Evolutionary conservation across 306 rosid genomes (phyloP).

Genomic region (Arachis stenosperma): DNA sequence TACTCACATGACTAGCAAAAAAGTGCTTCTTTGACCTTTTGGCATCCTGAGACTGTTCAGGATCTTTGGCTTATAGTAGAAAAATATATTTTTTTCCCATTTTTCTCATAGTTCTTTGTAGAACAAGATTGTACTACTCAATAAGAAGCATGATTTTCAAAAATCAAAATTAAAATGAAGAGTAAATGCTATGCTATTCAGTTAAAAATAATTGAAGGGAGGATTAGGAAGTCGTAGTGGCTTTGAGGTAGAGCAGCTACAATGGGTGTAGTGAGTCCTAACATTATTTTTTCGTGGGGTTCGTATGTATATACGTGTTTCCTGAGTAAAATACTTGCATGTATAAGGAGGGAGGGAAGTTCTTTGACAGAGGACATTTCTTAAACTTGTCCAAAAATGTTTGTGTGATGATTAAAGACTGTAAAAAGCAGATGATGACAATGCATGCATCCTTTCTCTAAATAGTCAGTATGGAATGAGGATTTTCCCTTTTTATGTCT

Average conservation of each 20-base stretch:
- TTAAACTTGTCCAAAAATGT: slow-evolving; percentile 6
- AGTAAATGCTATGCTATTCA: no score
- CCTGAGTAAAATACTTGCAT: no score
- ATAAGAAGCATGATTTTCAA: no score
- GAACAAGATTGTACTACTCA: not conserved
- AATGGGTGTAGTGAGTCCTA: no score
- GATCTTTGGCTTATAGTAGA: not conserved
- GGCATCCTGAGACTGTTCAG: not conserved
- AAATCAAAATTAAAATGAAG: no score
- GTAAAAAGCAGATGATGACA: not conserved
- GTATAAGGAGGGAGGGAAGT: not conserved
- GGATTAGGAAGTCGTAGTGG: no score
- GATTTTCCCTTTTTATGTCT: not conserved
- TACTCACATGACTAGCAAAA: not conserved
- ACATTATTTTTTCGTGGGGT: no score
- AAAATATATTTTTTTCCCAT: not conserved
- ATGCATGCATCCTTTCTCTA: not conserved
- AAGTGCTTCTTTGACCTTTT: not conserved
- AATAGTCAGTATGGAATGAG: not conserved
- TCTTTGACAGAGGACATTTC: not conserved
- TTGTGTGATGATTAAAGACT: not conserved
- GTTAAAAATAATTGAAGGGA: no score
- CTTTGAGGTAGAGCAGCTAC: no score
- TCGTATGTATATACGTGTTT: no score
- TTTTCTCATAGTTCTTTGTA: not conserved